Percentiles rank a stretch among this genome's conserved stretches.
Conservation (phyloP, 176 grass and related monocot genomes). For the Carex pumila region DNA sequence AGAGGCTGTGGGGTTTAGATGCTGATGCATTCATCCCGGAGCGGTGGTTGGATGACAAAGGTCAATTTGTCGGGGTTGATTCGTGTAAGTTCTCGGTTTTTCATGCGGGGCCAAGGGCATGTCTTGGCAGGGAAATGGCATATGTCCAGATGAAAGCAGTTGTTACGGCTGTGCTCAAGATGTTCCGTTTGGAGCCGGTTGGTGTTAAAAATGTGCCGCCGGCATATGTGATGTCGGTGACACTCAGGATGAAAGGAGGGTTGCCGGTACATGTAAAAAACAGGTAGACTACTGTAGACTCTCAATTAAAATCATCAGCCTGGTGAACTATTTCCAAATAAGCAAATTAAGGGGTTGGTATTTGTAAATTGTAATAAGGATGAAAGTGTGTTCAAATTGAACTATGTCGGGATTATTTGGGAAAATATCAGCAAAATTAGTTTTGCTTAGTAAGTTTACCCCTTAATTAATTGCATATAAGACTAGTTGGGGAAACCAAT, state of each 20-base stretch:
- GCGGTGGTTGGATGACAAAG: constrained; percentile 39
- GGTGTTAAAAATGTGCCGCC: constrained; percentile 18
- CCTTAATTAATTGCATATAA: too few species aligned
- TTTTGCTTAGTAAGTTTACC: not conserved
- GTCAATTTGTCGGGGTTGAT: constrained; percentile 38
- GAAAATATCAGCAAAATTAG: not conserved
- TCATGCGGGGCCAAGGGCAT: constrained; percentile 37
- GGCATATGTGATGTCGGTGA: constrained; percentile 37
- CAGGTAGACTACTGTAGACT: constrained; percentile 13
- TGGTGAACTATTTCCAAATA: not conserved
- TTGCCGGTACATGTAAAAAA: constrained; percentile 39
- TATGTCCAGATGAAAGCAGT: constrained; percentile 76
- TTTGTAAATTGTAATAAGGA: not conserved
- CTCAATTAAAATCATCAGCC: not conserved
- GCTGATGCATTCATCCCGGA: constrained; percentile 36
- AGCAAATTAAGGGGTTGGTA: not conserved
- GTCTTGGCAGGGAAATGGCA: constrained; percentile 63
- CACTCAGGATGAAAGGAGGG: constrained; percentile 42
- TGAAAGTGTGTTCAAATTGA: not conserved
- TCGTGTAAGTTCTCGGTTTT: constrained; percentile 36
- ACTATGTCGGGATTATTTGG: not conserved
- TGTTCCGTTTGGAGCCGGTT: constrained; percentile 28
- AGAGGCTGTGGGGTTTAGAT: constrained; percentile 40
- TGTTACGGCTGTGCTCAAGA: constrained; percentile 32
- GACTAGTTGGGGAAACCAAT: too few species aligned